A percentile compares a stretch with the other conserved stretches of the same genome.
These are phyloP conservation scores for Pichia inconspicua DNA, from an alignment of 1,139 yeast genomes.

Conservation along the genomic window DNA sequence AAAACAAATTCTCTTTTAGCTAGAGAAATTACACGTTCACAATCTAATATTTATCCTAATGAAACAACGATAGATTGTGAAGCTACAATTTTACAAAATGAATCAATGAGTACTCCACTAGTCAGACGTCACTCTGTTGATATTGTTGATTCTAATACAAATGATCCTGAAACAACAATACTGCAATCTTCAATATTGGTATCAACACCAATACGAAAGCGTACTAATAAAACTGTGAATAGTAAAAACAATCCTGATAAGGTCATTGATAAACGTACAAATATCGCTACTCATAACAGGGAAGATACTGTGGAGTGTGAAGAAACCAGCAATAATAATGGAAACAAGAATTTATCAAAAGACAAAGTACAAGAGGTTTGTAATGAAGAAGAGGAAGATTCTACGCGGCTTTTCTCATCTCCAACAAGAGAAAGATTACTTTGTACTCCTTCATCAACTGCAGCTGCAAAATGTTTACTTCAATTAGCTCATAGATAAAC, in stretches of 20 bases:
- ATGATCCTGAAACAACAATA: slow-evolving; percentile 13
- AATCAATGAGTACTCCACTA: slow-evolving; percentile 7
- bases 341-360: background rate
- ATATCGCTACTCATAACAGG: background rate
- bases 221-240: background rate
- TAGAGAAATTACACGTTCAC: slow-evolving; percentile 5
- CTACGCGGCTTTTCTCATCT: slow-evolving; percentile 28
- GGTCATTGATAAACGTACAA: no score
- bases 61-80: background rate
- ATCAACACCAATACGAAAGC: slow-evolving; percentile 9
- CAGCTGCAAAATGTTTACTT: slow-evolving; percentile 40
- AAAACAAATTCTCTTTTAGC: background rate
- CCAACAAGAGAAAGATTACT: slow-evolving; percentile 28
- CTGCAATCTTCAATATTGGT: slow-evolving; percentile 7
- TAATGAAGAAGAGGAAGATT: slow-evolving; percentile 2
- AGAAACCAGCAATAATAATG: background rate
- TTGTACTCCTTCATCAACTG: slow-evolving; percentile 40
- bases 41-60: slow-evolving; percentile 8
- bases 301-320: background rate
- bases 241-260: background rate
- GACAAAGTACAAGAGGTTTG: slow-evolving; percentile 1
- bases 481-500: slow-evolving; percentile 31
- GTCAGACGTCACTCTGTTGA: slow-evolving; percentile 5
- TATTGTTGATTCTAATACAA: slow-evolving; percentile 1
- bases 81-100: slow-evolving; percentile 3